A percentile compares a stretch with the other conserved stretches of the same genome.
Evolutionary conservation across 2,329 filamentous ascomycete genomes (phyloP).

Genomic region (Xylariaceae sp.): DNA sequence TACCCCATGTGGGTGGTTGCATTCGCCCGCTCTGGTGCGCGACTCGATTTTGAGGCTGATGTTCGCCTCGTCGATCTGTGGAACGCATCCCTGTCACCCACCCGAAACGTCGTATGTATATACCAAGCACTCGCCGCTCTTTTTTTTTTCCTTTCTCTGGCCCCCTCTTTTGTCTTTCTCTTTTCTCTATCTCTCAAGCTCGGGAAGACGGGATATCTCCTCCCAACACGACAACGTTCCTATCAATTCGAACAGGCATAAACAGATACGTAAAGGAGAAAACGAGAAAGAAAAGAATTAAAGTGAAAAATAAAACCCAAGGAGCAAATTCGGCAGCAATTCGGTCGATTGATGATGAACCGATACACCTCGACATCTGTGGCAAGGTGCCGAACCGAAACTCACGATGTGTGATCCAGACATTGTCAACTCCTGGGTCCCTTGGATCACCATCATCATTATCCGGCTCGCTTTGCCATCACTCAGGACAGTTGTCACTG

Average conservation of each 20-base stretch:
- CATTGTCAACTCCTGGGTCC: background rate
- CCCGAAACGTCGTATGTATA: conserved; percentile 11
- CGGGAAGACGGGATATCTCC: background rate
- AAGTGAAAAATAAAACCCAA: background rate
- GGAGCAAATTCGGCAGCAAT: background rate
- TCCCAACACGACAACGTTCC: background rate
- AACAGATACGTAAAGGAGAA: background rate
- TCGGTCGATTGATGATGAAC: background rate
- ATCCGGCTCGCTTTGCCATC: background rate
- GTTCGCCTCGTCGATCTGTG: conserved; percentile 12
- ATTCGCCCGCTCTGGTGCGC: conserved; percentile 6
- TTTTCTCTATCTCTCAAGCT: background rate
- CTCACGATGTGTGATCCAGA: background rate
- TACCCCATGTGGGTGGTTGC: conserved; percentile 4
- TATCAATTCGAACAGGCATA: background rate
- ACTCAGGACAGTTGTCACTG: background rate
- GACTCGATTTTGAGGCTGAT: conserved; percentile 16
- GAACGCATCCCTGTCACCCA: conserved; percentile 7
- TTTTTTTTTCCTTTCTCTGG: background rate
- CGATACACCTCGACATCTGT: background rate
- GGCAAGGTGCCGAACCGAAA: background rate
- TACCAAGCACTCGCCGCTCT: background rate
- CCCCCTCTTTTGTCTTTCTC: background rate
- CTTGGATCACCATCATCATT: background rate
- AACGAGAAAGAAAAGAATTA: background rate